These are phyloP conservation scores for Amanita brunnescens DNA, from an alignment of 768 basidiomycete species.

Conservation along the genomic window DNA sequence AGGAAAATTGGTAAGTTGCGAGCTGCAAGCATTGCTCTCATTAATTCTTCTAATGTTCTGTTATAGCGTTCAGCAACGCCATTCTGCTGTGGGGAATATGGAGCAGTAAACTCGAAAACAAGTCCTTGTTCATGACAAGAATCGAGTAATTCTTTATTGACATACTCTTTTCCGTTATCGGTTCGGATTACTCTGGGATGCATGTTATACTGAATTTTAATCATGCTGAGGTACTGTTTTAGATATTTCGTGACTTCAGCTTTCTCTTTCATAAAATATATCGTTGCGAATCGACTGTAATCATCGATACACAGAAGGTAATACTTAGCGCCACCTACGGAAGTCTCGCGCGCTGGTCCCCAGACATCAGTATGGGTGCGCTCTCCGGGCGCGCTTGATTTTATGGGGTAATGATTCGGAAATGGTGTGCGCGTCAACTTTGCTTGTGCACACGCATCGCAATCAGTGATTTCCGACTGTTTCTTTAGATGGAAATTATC, in stretches of 20 bases:
- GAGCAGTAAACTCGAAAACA: conserved; percentile 17
- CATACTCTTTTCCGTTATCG: conserved; percentile 19
- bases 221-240: not conserved
- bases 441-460: not conserved
- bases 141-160: conserved; percentile 10
- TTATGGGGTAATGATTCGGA: no score
- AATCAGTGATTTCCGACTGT: not conserved
- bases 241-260: not conserved
- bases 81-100: conserved; percentile 23
- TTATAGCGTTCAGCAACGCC: conserved; percentile 24
- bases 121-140: conserved; percentile 17
- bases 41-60: conserved; percentile 14
- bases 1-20: conserved; percentile 11
- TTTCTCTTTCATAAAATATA: not conserved
- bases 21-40: conserved; percentile 15
- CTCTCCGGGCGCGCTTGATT: not conserved
- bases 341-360: not conserved
- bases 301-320: not conserved
- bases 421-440: not conserved
- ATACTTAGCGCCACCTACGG: not conserved
- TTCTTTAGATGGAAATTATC: not conserved
- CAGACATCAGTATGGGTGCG: conserved; percentile 8
- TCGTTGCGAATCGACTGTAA: not conserved
- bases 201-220: conserved; percentile 13
- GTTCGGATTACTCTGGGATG: conserved; percentile 10